Base-by-base conservation (phyloP, 2,329 filamentous ascomycete species). In the Aspergillus sojae region DNA sequence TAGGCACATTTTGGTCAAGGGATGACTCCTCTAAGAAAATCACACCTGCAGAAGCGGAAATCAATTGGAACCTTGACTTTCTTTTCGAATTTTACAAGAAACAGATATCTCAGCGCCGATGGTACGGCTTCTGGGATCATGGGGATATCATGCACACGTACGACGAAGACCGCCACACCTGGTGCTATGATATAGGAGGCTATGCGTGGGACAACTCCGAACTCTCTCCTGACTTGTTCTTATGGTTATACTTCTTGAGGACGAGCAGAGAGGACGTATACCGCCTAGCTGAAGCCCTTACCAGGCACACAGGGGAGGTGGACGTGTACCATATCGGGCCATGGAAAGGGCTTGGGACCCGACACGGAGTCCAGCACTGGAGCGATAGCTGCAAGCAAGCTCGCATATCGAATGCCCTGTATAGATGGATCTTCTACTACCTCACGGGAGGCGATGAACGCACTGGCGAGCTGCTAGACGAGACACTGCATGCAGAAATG, bases 121-220 rank as follows among this genome's bases (percentile, higher is more conserved):
- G 87, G 87, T 89, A 88, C 65, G 87, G 87, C 0, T 89, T 89
- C 77, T 84, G 83, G 73, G 86, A 89, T 63, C 80, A 87, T 60
- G 87, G 87, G 2, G 87, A 89, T 65, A 80, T 89, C 48, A 86
- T 86, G 80, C 87, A 89, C 68, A 85, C 85, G 0, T 89, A 89
- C 64, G 87, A 89, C 57, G 66, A 71, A 0, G 83, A 88, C 70
- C 78, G 87, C 5, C 87, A 89, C 65, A 79, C 79, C 1, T 89
- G 87, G 87, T 81, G 85, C 1, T 89, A 89, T 61, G 87, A 89
- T 55, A 74, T 89, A n/a, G 87, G 87, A 5, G 87, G 87, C 0
- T 89, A 86, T 63, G 86, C 86, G 0, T 89, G 87, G 87, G 87
- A 89, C 57, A 89, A 89, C 69, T 87, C 84, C 0, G 87, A 89